Evolutionary conservation across 306 rosid species (phyloP), one percentile per base, ranked within the genome.

Genomic region (Rubus idaeus): DNA sequence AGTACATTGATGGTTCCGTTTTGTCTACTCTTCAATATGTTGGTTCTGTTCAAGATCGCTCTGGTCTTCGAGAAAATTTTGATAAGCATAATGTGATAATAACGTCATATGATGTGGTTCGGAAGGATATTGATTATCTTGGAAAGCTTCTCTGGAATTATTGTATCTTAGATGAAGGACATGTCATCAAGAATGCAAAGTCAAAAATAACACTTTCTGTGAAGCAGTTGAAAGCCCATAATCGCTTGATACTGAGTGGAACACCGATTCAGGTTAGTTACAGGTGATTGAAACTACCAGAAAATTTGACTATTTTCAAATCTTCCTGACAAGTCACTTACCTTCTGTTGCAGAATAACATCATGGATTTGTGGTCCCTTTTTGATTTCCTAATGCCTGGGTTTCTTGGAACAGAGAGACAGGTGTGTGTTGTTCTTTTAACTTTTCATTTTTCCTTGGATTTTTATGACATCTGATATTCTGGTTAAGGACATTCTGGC

Each of bases 301-400:
- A 77, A 74, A 73, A 35, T 3, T 30, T 46, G 52, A 51, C 14
- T 52, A 52, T 70, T 66, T 16, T 60, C 49, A 37, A 50, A 21
- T 50, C 75, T 71, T 53, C 60, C 73, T 81, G 82, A 86, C 80
- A 51, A 78, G 30, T 68, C 40, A 56, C 68, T 71, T 45, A 20
- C 61, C 61, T 76, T 81, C 68, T 80, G 60, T 79, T 88, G 93
- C 93, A 95, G 98, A 95, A 95, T 79, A 95, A 95, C 78, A 84
- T 95, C 81, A 90, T 95, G 98, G 98, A 95, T 80, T 83, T 95
- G 83, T 95, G 98, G 98, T 95, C 98, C 53, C 98, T 95, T 75
- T 95, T 95, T 81, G 98, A 95, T 87, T 95, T 95, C 80, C 80
- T 95, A 87, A 95, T 95, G 97, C 97, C 98, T 9, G 98, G 98